Base-by-base conservation (phyloP, 2,329 filamentous ascomycete species). In the Didymella exigua region DNA sequence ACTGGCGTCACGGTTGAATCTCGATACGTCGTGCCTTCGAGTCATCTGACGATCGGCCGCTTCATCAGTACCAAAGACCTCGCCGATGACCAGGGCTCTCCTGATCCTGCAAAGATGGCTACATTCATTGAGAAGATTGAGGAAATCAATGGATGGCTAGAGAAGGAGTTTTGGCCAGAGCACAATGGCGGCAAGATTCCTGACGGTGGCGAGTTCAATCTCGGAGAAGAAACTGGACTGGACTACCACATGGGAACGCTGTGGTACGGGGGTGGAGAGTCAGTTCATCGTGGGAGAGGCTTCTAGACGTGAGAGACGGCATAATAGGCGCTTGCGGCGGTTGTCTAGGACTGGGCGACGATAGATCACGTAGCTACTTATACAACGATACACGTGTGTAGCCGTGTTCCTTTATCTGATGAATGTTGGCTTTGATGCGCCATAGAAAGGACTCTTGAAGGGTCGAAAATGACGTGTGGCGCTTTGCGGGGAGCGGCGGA, bases 21-120 rank as follows among this genome's bases (percentile, higher is more conserved):
- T 47, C 82, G 93, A 53, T 98, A 97, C 72, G 87, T 93, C 21
- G 91, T 96, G 2, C 93, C 93, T 1, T 93, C 89, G 41, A 91
- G 91, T 14, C 93, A 98, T 77, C 84, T 97, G 68, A 97, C 93
- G 0, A 84, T 98, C 53, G 93, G 85, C 0, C 82, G 93, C 3
- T 97, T 95, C 71, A 82, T 96, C 37, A 82, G 81, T 9, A 82
- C 86, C 34, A 78, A 81, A 11, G 90, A 93, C 37, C 78, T 82
- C 33, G 66, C 70, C 31, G 71, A 72, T 37, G 63, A 60, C 1
- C 60, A 66, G 4, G 66, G 82, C 31, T 82, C 81, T 7, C 71
- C 65, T 19, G 76, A 83, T 61, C 78, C 79, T 1, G 79, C 79
- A 54, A 85, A 84, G 71, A 82, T 92, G 63, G 73, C 78, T 65